phyloP scores from a whole-genome alignment of 441 rosid species.

The Manihot esculenta region DNA sequence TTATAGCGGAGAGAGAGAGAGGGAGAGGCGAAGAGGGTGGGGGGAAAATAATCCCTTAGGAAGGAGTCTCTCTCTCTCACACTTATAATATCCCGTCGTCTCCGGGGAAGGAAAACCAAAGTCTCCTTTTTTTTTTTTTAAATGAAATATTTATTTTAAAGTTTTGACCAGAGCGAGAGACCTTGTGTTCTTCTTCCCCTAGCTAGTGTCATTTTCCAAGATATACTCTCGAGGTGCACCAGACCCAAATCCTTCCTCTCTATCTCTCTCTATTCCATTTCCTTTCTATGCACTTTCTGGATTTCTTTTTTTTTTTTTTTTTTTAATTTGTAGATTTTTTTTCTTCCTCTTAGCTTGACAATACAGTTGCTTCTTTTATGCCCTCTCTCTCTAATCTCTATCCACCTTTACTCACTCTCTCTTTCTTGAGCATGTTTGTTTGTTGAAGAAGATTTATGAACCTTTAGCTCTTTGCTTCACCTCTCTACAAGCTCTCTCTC shows the following conservation, averaged over 20 bases:
- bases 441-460: constrained; percentile 39
- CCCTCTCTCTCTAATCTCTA: constrained; percentile 12
- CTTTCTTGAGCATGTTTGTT: constrained; percentile 51
- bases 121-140: neutral
- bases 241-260: constrained; percentile 30
- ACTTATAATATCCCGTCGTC: constrained; percentile 51
- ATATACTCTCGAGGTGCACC: constrained; percentile 64
- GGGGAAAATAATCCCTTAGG: constrained; percentile 29
- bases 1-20: neutral
- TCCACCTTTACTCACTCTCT: constrained; percentile 23
- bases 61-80: constrained; percentile 34
- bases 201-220: constrained; percentile 65
- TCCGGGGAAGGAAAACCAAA: constrained; percentile 51
- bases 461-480: constrained; percentile 19
- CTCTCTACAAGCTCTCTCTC: constrained; percentile 6
- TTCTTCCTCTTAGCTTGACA: constrained; percentile 33
- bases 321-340: neutral
- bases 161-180: constrained; percentile 49
- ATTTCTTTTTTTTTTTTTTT: constrained; percentile 13
- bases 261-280: constrained; percentile 22
- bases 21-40: constrained; percentile 26
- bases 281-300: constrained; percentile 36
- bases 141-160: constrained; percentile 4
- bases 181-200: constrained; percentile 30
- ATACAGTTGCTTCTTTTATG: constrained; percentile 24